Percentiles rank a stretch among this genome's conserved stretches.
These are phyloP conservation scores for Xylariaceae sp. DNA, from an alignment of 2,329 filamentous ascomycete genomes.

Conservation along the genomic window DNA sequence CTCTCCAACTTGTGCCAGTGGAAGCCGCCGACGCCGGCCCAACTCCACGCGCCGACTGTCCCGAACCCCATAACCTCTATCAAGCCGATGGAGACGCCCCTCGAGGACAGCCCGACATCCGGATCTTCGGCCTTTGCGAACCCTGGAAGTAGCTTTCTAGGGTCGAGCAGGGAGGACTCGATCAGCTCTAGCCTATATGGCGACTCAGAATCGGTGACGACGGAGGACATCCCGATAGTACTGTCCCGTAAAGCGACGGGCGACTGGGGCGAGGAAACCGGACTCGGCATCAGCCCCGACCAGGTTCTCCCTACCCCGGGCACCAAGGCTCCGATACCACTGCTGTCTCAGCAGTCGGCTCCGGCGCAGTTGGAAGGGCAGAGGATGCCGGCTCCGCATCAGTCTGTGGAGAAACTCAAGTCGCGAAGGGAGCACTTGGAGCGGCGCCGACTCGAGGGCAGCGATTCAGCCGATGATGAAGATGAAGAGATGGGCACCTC, in stretches of 20 bases:
- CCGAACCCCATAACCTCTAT: conserved; percentile 57
- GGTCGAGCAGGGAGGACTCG: conserved; percentile 81
- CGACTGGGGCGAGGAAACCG: conserved; percentile 69
- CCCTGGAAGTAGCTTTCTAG: conserved; percentile 64
- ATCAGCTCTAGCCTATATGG: conserved; percentile 84
- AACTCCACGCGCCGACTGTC: conserved; percentile 40
- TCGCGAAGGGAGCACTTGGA: conserved; percentile 72
- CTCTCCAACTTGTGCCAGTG: conserved; percentile 86
- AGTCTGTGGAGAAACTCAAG: conserved; percentile 67
- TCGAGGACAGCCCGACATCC: conserved; percentile 80
- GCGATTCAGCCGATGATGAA: conserved; percentile 88
- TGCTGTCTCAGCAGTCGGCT: conserved; percentile 59
- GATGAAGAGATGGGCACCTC: conserved; percentile 77
- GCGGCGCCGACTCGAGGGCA: conserved; percentile 64
- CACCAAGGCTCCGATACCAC: conserved; percentile 41
- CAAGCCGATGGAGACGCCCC: conserved; percentile 56
- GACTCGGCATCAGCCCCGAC: conserved; percentile 71
- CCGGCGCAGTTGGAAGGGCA: conserved; percentile 54
- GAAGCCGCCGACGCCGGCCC: conserved; percentile 64
- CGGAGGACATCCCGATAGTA: conserved; percentile 72
- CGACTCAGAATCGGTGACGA: conserved; percentile 71
- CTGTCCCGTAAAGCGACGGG: conserved; percentile 67
- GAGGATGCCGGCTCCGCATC: conserved; percentile 45
- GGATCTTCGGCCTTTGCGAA: conserved; percentile 67
- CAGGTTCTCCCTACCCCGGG: conserved; percentile 37